Evolutionary conservation across 208 protist genomes (phyloP).

Genomic region (Trypanosoma caninum): DNA sequence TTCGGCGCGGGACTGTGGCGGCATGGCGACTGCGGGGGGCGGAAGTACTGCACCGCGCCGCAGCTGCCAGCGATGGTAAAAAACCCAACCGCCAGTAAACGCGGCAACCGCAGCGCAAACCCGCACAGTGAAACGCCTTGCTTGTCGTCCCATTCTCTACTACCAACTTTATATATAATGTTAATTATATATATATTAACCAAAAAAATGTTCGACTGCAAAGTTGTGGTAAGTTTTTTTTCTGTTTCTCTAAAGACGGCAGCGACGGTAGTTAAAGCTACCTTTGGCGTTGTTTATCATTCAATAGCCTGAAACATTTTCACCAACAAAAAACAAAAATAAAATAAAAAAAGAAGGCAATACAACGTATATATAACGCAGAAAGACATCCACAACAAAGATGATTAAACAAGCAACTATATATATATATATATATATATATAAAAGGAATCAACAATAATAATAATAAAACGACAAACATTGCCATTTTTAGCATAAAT

Average conservation of each 20-base stretch:
- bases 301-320: no score
- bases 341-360: background rate
- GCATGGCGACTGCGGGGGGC: background rate
- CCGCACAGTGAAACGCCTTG: slow-evolving; percentile 39
- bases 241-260: no score
- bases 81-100: slow-evolving; percentile 6
- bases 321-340: slow-evolving; percentile 4
- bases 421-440: no score
- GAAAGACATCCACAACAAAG: background rate
- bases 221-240: no score
- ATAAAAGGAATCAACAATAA: no score
- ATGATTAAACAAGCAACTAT: no score
- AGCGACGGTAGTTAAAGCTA: no score
- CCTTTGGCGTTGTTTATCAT: background rate
- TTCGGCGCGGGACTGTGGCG: slow-evolving; percentile 11
- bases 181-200: background rate
- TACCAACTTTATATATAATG: background rate
- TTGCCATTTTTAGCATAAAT: no score
- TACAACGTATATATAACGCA: background rate
- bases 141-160: slow-evolving; percentile 33
- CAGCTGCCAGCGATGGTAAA: slow-evolving; percentile 57
- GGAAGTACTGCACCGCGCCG: slow-evolving; percentile 23
- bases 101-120: slow-evolving; percentile 15
- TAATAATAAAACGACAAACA: no score
- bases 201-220: no score